Percentiles rank a stretch among this genome's conserved stretches.
These are phyloP conservation scores for Epicoccum nigrum DNA, from an alignment of 2,329 filamentous ascomycete species.

Conservation along the genomic window DNA sequence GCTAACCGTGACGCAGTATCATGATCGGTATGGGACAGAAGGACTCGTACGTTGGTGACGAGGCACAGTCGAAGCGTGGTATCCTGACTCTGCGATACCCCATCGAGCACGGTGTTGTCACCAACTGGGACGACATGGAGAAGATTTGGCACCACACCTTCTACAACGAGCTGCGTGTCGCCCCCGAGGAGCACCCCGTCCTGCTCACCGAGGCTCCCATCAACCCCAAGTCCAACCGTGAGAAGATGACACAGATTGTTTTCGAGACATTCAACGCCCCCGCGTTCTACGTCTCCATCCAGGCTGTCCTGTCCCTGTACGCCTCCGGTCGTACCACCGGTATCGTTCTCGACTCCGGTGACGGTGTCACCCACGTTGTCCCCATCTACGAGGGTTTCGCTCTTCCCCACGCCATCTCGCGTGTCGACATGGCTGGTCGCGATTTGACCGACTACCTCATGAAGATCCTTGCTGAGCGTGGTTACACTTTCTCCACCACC, in stretches of 20 bases:
- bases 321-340: conserved; percentile 99
- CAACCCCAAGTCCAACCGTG: conserved; percentile 99
- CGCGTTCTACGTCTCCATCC: conserved; percentile 99
- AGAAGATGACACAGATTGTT: conserved; percentile 99
- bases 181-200: conserved; percentile 99
- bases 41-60: conserved; percentile 99
- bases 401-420: conserved; percentile 98
- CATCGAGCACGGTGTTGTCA: conserved; percentile 99
- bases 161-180: conserved; percentile 99
- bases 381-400: conserved; percentile 99
- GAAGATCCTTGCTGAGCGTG: conserved; percentile 99
- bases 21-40: conserved; percentile 99
- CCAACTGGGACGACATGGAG: conserved; percentile 99
- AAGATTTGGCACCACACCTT: conserved; percentile 99
- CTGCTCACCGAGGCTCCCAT: conserved; percentile 99
- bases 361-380: conserved; percentile 99
- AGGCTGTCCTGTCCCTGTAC: conserved; percentile 98
- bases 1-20: conserved; percentile 72
- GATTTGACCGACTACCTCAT: conserved; percentile 99
- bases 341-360: conserved; percentile 99
- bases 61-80: conserved; percentile 99
- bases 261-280: conserved; percentile 99
- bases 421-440: conserved; percentile 99
- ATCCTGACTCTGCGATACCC: conserved; percentile 99
- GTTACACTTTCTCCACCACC: conserved; percentile 99